Evolutionary conservation across 2,329 filamentous ascomycete genomes (phyloP).

Genomic region (Purpureocillium lavendulum): DNA sequence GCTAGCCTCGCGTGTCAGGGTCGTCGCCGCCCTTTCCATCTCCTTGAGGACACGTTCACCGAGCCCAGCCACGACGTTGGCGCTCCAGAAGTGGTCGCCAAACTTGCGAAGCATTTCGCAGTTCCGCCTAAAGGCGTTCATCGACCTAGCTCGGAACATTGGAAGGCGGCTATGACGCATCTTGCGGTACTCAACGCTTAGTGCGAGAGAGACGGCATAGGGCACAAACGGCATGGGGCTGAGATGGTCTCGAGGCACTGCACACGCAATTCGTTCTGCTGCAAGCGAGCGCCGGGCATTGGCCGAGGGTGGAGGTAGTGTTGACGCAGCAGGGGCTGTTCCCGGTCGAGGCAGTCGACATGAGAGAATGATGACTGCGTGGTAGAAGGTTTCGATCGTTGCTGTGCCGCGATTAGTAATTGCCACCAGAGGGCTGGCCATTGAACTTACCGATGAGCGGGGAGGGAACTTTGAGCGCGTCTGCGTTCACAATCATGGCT

Average conservation of each 20-base stretch:
- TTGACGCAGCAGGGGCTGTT: constrained; percentile 28
- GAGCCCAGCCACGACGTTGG: constrained; percentile 44
- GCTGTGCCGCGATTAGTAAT: constrained; percentile 22
- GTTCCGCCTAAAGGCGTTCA: constrained; percentile 44
- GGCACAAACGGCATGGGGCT: constrained; percentile 51
- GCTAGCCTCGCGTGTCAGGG: constrained; percentile 28
- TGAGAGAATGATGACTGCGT: constrained; percentile 55
- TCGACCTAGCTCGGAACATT: constrained; percentile 49
- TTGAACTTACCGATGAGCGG: constrained; percentile 43
- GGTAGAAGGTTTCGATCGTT: constrained; percentile 55
- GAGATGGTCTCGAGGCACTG: constrained; percentile 42
- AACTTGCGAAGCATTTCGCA: constrained; percentile 44
- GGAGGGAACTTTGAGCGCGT: constrained; percentile 39
- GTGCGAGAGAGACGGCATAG: constrained; percentile 51
- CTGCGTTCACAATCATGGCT: constrained; percentile 46
- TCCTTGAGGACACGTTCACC: constrained; percentile 47
- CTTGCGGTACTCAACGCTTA: constrained; percentile 55
- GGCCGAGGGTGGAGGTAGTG: constrained; percentile 36
- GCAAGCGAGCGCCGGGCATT: constrained; percentile 50
- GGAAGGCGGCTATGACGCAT: constrained; percentile 53
- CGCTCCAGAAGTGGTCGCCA: constrained; percentile 50
- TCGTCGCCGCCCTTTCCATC: constrained; percentile 45
- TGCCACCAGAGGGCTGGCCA: no score
- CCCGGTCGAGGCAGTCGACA: constrained; percentile 42
- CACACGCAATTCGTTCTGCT: constrained; percentile 47